phyloP scores from a whole-genome alignment of 306 rosid species.

The Acacia melanoxylon region DNA sequence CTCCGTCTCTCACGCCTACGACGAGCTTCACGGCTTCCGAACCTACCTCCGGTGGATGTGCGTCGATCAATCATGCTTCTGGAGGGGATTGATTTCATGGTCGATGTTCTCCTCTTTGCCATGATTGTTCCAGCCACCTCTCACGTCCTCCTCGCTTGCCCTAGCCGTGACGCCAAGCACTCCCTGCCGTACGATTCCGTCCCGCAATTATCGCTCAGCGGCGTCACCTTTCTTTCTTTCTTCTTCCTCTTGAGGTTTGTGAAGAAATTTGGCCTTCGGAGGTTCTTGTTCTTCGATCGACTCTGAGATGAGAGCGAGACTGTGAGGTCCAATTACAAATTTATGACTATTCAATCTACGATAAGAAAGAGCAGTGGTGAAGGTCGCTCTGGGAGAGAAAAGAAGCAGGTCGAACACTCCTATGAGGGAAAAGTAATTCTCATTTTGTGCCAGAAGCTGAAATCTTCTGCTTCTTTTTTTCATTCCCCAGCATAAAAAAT shows the following conservation, averaged over 20 bases:
- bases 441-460: no score
- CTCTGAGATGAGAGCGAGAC: slow-evolving; percentile 83
- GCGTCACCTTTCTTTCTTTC: slow-evolving; percentile 67
- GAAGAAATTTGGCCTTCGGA: slow-evolving; percentile 55
- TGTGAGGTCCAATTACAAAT: slow-evolving; percentile 64
- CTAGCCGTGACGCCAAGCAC: slow-evolving; percentile 64
- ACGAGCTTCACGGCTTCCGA: slow-evolving; percentile 74
- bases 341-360: no score
- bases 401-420: no score
- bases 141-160: slow-evolving; percentile 66
- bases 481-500: no score
- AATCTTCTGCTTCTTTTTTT: no score
- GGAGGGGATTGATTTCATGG: slow-evolving; percentile 73
- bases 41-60: slow-evolving; percentile 87
- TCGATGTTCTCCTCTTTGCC: slow-evolving; percentile 55
- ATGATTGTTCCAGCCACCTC: slow-evolving; percentile 61
- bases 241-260: slow-evolving; percentile 66
- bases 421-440: no score
- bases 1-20: slow-evolving; percentile 51
- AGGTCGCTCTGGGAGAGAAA: no score
- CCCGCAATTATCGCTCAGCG: slow-evolving; percentile 71
- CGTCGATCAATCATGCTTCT: slow-evolving; percentile 71
- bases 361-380: no score
- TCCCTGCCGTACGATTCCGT: slow-evolving; percentile 65
- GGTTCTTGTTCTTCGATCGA: slow-evolving; percentile 81